A percentile compares a stretch with the other conserved stretches of the same genome.
Conservation (phyloP, 192 early-diverging fungal genomes). For the Gigaspora rosea region DNA sequence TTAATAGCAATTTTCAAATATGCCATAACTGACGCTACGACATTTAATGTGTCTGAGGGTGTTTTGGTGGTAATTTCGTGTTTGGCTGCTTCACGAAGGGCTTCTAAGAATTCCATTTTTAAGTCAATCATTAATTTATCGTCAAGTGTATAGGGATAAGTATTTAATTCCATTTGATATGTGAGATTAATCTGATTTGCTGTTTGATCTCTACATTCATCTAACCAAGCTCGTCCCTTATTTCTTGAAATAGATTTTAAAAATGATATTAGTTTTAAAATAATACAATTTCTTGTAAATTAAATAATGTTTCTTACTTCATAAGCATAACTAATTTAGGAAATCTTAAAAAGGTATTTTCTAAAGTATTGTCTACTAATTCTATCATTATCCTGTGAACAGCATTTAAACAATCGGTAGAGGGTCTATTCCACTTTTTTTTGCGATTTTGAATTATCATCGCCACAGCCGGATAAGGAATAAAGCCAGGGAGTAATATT, state of each 20-base stretch:
- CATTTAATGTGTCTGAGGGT: not conserved
- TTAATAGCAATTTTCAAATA: not conserved
- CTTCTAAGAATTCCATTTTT: not conserved
- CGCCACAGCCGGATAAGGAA: not conserved
- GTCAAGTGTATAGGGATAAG: slow-evolving; percentile 1
- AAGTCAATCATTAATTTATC: not conserved
- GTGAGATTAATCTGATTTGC: not conserved
- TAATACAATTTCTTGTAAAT: not conserved
- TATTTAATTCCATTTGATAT: not conserved
- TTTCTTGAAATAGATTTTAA: not conserved
- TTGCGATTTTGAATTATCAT: not conserved
- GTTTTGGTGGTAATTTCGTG: not conserved
- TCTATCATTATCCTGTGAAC: not conserved
- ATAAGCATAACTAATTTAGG: too few species aligned
- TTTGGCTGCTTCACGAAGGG: not conserved
- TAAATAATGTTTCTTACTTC: too few species aligned
- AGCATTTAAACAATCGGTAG: not conserved
- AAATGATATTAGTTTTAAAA: too few species aligned
- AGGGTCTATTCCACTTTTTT: not conserved
- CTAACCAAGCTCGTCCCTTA: not conserved
- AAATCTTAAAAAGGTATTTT: too few species aligned
- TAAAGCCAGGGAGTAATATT: not conserved
- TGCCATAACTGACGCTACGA: not conserved
- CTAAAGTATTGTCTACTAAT: too few species aligned
- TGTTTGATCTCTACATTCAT: not conserved